A percentile compares a stretch with the other conserved stretches of the same genome.
These are phyloP conservation scores for Colletotrichum cordylinicola DNA, from an alignment of 2,329 filamentous ascomycete genomes.

Conservation along the genomic window DNA sequence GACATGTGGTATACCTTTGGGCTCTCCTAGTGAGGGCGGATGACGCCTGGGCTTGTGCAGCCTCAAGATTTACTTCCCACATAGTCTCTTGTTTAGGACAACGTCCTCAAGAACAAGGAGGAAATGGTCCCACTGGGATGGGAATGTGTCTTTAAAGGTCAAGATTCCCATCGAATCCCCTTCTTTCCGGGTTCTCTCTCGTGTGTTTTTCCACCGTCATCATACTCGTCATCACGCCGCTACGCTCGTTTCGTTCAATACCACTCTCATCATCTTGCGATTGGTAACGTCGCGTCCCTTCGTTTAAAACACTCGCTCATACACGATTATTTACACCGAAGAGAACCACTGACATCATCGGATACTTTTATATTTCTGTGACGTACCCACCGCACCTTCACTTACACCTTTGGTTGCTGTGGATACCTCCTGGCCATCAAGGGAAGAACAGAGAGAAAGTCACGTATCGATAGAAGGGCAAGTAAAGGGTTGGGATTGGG, in stretches of 20 bases:
- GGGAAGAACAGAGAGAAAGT: background rate
- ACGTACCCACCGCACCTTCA: background rate
- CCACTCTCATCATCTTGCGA: background rate
- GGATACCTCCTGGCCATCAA: background rate
- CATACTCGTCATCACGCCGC: background rate
- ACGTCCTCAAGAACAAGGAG: background rate
- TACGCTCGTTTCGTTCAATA: background rate
- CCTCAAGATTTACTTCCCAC: background rate
- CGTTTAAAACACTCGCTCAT: background rate
- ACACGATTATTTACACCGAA: background rate
- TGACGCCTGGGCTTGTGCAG: background rate
- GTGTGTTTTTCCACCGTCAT: background rate
- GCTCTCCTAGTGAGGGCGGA: background rate
- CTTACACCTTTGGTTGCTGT: background rate
- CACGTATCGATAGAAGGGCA: background rate
- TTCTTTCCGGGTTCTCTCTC: background rate
- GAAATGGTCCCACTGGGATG: background rate
- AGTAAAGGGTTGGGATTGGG: background rate
- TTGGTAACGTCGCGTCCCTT: background rate
- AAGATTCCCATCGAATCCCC: background rate
- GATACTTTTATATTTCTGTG: background rate
- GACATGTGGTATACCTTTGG: background rate
- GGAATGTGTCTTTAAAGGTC: background rate
- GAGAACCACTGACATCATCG: background rate
- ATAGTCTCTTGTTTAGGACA: accelerated